Percentiles rank a stretch among this genome's conserved stretches.
These are phyloP conservation scores for Alisma plantagoaquatica DNA, from an alignment of 106 monocot genomes.

Conservation along the genomic window DNA sequence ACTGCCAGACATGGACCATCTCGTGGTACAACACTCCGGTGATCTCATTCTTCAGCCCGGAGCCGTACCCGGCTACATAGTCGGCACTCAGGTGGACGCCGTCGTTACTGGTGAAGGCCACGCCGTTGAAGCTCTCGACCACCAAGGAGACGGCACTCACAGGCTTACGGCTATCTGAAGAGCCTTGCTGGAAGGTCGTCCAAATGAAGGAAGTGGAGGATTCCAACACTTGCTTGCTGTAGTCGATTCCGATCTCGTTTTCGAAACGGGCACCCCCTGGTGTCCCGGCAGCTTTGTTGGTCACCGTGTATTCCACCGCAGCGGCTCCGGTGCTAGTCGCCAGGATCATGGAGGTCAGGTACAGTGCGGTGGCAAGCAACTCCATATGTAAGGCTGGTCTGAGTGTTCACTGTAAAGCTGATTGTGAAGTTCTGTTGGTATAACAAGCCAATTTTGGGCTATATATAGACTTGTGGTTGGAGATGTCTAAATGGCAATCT, in stretches of 20 bases:
- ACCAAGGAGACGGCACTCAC: slow-evolving; percentile 19
- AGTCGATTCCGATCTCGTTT: slow-evolving; percentile 29
- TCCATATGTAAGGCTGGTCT: no score
- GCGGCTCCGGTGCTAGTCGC: neutral
- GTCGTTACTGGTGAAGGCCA: slow-evolving; percentile 20
- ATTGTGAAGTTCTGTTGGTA: no score
- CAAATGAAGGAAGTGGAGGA: slow-evolving; percentile 34
- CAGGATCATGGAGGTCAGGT: neutral
- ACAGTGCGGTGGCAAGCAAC: no score
- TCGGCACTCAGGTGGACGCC: slow-evolving; percentile 34
- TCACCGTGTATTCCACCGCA: slow-evolving; percentile 20
- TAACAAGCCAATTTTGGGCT: no score
- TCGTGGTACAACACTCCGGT: slow-evolving; percentile 52
- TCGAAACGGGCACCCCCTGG: slow-evolving; percentile 41
- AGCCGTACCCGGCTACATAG: slow-evolving; percentile 28
- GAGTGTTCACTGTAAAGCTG: no score
- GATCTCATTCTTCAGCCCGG: slow-evolving; percentile 38
- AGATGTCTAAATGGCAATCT: no score
- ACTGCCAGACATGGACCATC: slow-evolving; percentile 54
- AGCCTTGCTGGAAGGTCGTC: slow-evolving; percentile 19
- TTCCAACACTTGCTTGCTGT: slow-evolving; percentile 38
- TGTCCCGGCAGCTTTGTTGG: slow-evolving; percentile 42
- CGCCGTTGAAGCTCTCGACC: slow-evolving; percentile 25
- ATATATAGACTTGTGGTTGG: no score
- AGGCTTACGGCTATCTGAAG: slow-evolving; percentile 19